Conservation (phyloP, 495 filamentous ascomycete genomes). For the Xylaria palmicola region DNA sequence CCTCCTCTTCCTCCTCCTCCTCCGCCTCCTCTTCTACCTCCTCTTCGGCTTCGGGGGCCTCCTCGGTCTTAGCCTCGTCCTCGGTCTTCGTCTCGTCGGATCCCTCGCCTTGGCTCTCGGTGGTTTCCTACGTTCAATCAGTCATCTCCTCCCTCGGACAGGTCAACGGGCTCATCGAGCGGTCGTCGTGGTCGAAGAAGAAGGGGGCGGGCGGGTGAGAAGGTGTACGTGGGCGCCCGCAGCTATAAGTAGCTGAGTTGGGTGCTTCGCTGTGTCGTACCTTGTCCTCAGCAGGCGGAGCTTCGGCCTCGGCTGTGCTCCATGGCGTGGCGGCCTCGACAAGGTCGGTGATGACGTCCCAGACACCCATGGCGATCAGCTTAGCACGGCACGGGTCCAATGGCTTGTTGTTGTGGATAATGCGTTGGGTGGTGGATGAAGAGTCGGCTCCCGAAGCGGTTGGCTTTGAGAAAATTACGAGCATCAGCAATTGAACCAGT, state of each 20-base stretch:
- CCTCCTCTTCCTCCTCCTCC: slow-evolving; percentile 80
- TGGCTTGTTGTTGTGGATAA: slow-evolving; percentile 36
- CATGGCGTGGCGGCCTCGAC: slow-evolving; percentile 56
- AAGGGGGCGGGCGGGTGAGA: not conserved
- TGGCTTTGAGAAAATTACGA: slow-evolving; percentile 40
- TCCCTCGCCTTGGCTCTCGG: slow-evolving; percentile 46
- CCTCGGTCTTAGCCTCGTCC: slow-evolving; percentile 26
- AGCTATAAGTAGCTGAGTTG: slow-evolving; percentile 33
- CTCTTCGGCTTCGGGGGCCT: slow-evolving; percentile 46
- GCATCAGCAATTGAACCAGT: slow-evolving; percentile 41
- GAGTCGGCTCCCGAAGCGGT: slow-evolving; percentile 22
- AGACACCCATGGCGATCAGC: slow-evolving; percentile 54
- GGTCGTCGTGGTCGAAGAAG: not conserved
- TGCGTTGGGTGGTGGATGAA: slow-evolving; percentile 33
- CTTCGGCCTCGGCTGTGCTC: slow-evolving; percentile 56
- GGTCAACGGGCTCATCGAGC: not conserved
- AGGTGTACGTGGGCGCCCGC: not conserved
- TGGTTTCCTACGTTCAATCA: slow-evolving; percentile 13
- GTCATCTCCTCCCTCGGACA: slow-evolving; percentile 44
- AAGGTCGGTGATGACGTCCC: slow-evolving; percentile 53
- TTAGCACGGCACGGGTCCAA: slow-evolving; percentile 37
- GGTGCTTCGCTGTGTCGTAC: slow-evolving; percentile 41
- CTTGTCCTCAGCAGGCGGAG: slow-evolving; percentile 42
- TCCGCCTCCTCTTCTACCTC: slow-evolving; percentile 51
- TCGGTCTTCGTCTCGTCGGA: slow-evolving; percentile 46